Conservation (phyloP, 192 early-diverging fungal species). For the Podochytrium sp. region DNA sequence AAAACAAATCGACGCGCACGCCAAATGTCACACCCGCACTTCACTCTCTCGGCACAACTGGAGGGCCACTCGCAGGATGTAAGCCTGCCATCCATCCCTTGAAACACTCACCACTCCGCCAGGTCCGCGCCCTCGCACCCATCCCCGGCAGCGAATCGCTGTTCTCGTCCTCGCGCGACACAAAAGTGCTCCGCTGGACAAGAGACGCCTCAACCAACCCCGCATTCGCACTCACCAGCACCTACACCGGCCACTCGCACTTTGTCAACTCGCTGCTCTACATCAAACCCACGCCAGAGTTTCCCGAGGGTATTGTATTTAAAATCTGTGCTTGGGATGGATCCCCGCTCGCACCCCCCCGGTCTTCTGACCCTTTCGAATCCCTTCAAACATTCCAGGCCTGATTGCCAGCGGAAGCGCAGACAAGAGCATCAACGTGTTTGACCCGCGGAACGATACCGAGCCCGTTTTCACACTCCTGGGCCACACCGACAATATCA, state of each 20-base stretch:
- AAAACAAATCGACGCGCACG: background rate
- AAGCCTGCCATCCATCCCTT: background rate
- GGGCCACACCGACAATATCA: conserved; percentile 90
- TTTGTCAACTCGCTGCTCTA: conserved; percentile 79
- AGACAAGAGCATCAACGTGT: conserved; percentile 84
- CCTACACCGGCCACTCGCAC: conserved; percentile 70
- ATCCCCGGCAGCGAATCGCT: conserved; percentile 58
- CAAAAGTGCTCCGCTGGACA: conserved; percentile 51
- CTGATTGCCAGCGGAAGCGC: conserved; percentile 81
- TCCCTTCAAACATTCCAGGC: conserved; percentile 47
- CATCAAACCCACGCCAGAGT: conserved; percentile 57
- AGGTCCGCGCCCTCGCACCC: conserved; percentile 73
- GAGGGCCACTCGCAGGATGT: conserved; percentile 27
- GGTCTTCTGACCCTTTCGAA: background rate
- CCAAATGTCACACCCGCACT: conserved; percentile 1
- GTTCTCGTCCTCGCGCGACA: conserved; percentile 55
- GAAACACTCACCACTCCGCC: background rate
- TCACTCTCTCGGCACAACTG: conserved; percentile 7
- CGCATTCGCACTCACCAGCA: conserved; percentile 54
- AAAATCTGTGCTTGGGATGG: background rate
- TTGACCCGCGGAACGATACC: conserved; percentile 56
- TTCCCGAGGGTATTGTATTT: conserved; percentile 61
- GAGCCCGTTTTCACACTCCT: conserved; percentile 68
- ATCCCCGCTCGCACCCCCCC: background rate
- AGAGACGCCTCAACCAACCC: conserved; percentile 65